Evolutionary conservation across 106 monocot genomes (phyloP).

Genomic region (Hemerocallis citrina): DNA sequence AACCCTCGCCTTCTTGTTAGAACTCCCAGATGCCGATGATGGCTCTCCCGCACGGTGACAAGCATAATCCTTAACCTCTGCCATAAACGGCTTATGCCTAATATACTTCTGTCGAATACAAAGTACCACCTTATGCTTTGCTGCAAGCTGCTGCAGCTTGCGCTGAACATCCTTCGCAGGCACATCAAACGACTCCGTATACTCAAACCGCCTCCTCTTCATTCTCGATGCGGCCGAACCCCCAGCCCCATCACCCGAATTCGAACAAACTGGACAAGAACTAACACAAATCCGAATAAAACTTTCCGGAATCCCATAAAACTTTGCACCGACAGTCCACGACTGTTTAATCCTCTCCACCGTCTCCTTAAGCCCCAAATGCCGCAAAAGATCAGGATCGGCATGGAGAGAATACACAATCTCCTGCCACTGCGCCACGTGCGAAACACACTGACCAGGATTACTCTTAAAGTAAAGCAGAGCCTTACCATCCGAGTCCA

Average conservation of each 20-base stretch:
- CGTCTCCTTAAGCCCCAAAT: constrained; percentile 93
- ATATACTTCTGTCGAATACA: constrained; percentile 98
- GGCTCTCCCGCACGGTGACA: constrained; percentile 97
- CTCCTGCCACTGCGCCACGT: constrained; percentile 79
- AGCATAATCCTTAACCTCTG: constrained; percentile 96
- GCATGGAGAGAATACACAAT: constrained; percentile 68
- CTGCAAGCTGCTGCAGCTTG: constrained; percentile 80
- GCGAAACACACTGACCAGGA: constrained; percentile 63
- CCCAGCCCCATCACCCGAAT: too few species aligned
- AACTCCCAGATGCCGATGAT: constrained; percentile 29
- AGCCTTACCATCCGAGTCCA: constrained; percentile 16
- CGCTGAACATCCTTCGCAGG: constrained; percentile 77
- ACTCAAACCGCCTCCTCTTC: constrained; percentile 81
- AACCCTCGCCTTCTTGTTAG: constrained; percentile 55
- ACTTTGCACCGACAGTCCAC: constrained; percentile 97
- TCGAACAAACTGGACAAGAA: constrained; percentile 61
- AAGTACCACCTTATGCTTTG: constrained; percentile 91
- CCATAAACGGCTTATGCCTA: constrained; percentile 96
- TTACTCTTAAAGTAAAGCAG: constrained; percentile 87
- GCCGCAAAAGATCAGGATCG: constrained; percentile 80
- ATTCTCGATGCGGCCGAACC: constrained; percentile 16
- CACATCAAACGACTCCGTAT: constrained; percentile 90
- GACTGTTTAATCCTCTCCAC: constrained; percentile 87
- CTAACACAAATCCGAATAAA: constrained; percentile 81
- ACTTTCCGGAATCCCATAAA: constrained; percentile 94